phyloP scores from a whole-genome alignment of 1,284 basidiomycete species.

The Ganoderma lucidum region DNA sequence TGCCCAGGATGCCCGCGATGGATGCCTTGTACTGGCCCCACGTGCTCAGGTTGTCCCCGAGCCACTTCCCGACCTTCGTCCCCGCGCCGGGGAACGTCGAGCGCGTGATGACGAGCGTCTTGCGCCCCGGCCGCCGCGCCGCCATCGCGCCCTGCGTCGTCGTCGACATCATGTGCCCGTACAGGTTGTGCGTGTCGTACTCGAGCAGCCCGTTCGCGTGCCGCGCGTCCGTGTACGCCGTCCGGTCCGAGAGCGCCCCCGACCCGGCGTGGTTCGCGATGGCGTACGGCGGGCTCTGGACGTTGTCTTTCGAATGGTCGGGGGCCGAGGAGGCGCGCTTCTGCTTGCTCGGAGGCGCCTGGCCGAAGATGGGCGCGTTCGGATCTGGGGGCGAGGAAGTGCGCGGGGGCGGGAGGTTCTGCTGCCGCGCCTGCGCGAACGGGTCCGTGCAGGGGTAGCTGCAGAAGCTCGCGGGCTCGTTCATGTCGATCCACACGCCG shows the following conservation, averaged over 20 bases:
- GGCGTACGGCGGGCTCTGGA: slow-evolving; percentile 61
- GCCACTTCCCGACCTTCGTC: slow-evolving; percentile 71
- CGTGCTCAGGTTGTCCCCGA: slow-evolving; percentile 67
- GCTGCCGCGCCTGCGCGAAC: slow-evolving; percentile 58
- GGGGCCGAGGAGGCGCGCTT: slow-evolving; percentile 42
- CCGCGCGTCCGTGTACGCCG: slow-evolving; percentile 61
- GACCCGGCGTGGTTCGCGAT: slow-evolving; percentile 63
- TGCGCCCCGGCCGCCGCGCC: slow-evolving; percentile 63
- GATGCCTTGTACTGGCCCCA: slow-evolving; percentile 67
- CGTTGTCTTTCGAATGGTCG: slow-evolving; percentile 43
- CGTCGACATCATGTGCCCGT: slow-evolving; percentile 76
- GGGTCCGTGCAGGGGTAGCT: slow-evolving; percentile 64
- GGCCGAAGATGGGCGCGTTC: slow-evolving; percentile 59
- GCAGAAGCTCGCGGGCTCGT: slow-evolving; percentile 74
- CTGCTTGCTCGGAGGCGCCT: slow-evolving; percentile 38
- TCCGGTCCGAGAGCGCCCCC: slow-evolving; percentile 56
- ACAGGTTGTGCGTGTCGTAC: slow-evolving; percentile 76
- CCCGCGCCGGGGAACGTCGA: slow-evolving; percentile 78
- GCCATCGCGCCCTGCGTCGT: slow-evolving; percentile 69
- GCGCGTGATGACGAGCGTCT: slow-evolving; percentile 74
- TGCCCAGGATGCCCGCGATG: slow-evolving; percentile 69
- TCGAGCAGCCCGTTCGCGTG: slow-evolving; percentile 71
- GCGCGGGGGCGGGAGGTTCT: slow-evolving; percentile 62
- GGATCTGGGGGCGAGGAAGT: slow-evolving; percentile 56
- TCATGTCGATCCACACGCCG: slow-evolving; percentile 80